A percentile compares a stretch with the other conserved stretches of the same genome.
Evolutionary conservation across 495 filamentous ascomycete genomes (phyloP).

Genomic region (Talaromyces ruber): DNA sequence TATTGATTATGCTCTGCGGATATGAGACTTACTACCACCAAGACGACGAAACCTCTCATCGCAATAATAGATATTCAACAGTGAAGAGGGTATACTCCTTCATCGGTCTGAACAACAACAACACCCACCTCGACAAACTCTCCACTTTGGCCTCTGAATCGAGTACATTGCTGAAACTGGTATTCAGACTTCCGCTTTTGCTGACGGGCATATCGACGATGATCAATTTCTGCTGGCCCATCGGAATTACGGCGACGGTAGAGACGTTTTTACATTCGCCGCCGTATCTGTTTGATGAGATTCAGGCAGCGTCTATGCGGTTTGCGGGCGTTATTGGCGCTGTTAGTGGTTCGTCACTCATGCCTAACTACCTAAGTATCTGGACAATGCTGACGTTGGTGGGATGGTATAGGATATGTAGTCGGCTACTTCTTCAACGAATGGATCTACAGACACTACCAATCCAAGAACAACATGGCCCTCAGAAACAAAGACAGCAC

Average conservation of each 20-base stretch:
- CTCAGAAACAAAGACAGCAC: neutral
- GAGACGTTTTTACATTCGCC: slow-evolving; percentile 28
- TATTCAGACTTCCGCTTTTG: slow-evolving; percentile 26
- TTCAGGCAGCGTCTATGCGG: slow-evolving; percentile 28
- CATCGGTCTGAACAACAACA: slow-evolving; percentile 39
- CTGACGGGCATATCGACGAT: slow-evolving; percentile 17
- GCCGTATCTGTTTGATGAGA: slow-evolving; percentile 27
- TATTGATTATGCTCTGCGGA: slow-evolving; percentile 34
- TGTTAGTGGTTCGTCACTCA: slow-evolving; percentile 19
- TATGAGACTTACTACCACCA: slow-evolving; percentile 38
- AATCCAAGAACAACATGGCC: neutral
- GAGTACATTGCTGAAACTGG: slow-evolving; percentile 18
- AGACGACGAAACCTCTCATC: neutral
- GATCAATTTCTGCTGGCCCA: slow-evolving; percentile 31
- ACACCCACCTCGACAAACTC: slow-evolving; percentile 15
- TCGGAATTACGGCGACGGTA: slow-evolving; percentile 31
- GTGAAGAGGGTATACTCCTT: slow-evolving; percentile 23
- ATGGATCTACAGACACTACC: slow-evolving; percentile 24
- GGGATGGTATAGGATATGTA: slow-evolving; percentile 15
- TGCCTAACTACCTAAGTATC: no score
- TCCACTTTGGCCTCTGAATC: slow-evolving; percentile 16
- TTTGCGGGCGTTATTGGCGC: slow-evolving; percentile 30
- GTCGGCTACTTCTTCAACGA: slow-evolving; percentile 29
- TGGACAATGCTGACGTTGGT: neutral
- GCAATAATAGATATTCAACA: neutral